Percentiles rank a stretch among this genome's conserved stretches.
phyloP scores from a whole-genome alignment of 257 asterid species.

The Fraxinus pennsylvanica region DNA sequence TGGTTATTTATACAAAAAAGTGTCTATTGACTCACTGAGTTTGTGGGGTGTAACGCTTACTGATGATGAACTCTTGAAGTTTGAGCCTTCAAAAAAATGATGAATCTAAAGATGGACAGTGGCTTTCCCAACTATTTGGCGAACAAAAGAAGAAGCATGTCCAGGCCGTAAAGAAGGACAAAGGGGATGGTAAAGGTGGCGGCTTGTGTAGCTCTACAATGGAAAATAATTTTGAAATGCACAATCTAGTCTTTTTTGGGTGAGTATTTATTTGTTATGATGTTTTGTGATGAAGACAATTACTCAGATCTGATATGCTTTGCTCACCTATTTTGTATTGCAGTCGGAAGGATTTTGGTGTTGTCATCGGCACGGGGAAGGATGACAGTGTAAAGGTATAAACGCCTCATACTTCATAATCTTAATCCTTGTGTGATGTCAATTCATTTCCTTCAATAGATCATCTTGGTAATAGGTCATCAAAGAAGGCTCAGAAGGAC shows the following conservation, averaged over 20 bases:
- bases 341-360: slow-evolving; percentile 93
- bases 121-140: slow-evolving; percentile 87
- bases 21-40: slow-evolving; percentile 67
- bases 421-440: slow-evolving; percentile 18
- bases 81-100: slow-evolving; percentile 74
- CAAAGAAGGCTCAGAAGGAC: slow-evolving; percentile 77
- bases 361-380: slow-evolving; percentile 79
- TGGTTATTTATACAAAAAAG: slow-evolving; percentile 84
- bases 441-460: slow-evolving; percentile 15
- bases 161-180: slow-evolving; percentile 38
- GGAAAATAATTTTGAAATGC: slow-evolving; percentile 62
- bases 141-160: slow-evolving; percentile 58
- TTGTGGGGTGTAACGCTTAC: slow-evolving; percentile 84
- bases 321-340: slow-evolving; percentile 26
- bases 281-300: slow-evolving; percentile 5
- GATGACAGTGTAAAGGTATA: slow-evolving; percentile 75
- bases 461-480: slow-evolving; percentile 50
- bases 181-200: slow-evolving; percentile 54
- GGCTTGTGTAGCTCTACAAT: slow-evolving; percentile 58
- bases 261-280: slow-evolving; percentile 34
- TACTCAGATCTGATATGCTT: slow-evolving; percentile 23
- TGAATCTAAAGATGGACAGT: slow-evolving; percentile 66
- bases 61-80: slow-evolving; percentile 85
- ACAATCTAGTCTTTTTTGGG: slow-evolving; percentile 92
- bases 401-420: slow-evolving; percentile 18